Evolutionary conservation across 768 basidiomycete species (phyloP), one percentile per base, ranked within the genome.

Genomic region (Lactarius psammicola): DNA sequence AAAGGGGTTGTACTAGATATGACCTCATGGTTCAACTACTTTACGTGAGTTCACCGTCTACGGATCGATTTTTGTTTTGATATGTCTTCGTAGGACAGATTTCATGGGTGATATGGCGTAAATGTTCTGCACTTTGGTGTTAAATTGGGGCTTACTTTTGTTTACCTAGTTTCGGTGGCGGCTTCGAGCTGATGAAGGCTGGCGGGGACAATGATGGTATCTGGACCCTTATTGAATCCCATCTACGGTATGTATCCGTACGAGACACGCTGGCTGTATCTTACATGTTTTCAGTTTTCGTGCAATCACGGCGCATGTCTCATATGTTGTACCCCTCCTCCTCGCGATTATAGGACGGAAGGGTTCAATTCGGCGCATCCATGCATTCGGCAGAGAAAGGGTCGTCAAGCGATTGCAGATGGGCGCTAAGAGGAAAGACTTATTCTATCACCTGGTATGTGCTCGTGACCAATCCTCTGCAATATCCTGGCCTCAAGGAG

Each of bases 41-140:
- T 82, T 59, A 63, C 78, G 79, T 80, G 68, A 40, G 79, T 73
- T 28, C n/a, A 57, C 8, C 9, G 17, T 20, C 36, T 9, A 28
- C 26, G 4, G 15, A 28, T 17, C 34, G 1, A 15, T 10, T 49
- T 2, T 46, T 46, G 53, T 55, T 20, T 5, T 34, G 28, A 62
- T 5, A 1, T 5, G 34, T 40, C 4, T 23, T 20, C 1, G n/a
- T 51, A 80, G 80, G 40, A 80, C 76, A 60, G 80, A 81, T 63
- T 74, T 80, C 60, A 80, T 81, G 79, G 76, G 75, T 18, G 79
- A 80, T 58, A 75, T 81, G 63, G 78, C 76, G 76, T 79, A 62
- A 20, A 71, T 73, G 6, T 28, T 20, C 42, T 38, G 30, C 31
- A 38, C 42, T 10, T 42, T 31, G 11, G 54, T 31, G 36, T 9